Base-by-base conservation (phyloP, 2,329 filamentous ascomycete genomes). In the Bipolaris sorokiniana region DNA sequence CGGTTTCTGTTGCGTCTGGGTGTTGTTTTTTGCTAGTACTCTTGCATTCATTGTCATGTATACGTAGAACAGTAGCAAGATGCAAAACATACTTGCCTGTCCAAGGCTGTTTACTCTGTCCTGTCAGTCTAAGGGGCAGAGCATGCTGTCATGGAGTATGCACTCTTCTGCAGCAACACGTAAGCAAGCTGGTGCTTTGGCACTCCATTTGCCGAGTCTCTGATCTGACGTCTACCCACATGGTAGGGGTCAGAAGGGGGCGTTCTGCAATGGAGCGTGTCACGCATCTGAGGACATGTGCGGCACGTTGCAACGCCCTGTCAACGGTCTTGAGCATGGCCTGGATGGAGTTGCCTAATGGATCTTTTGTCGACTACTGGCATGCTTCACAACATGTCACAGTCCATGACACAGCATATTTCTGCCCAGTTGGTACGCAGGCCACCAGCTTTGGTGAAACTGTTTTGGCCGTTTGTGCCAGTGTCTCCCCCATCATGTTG, bases 1-100 rank as follows among this genome's bases (percentile, higher is more conserved):
- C 63, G 54, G 62, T 58, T 61, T 50, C 47, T 36, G 41, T 57
- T 56, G 26, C 47, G 54, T 51, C 48, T 52, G 54, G 54, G 61
- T 58, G 50, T 59, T 45, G 49, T 61, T 58, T 58, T 26, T 48
- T 58, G 62, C 10, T 31, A 38, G 26, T 31, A 13, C 16, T 26
- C 31, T 44, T 41, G 51, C 28, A 48, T 53, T 48, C 36, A 36
- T 31, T 33, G 26, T 28, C 26, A 28, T 28, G 26, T 28, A 28
- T 28, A 28, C 26, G 26, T 3, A 28, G 26, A 28, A 28, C 3
- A 28, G 9, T 10, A 41, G 20, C 38, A 11, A 41, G 23, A 20
- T 15, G 11, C 11, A 23, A 23, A 15, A 23, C 28, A 33, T 40
- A 7, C 18, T 33, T 36, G n/a, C 13, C 26, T 10, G 2, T 10